phyloP scores from a whole-genome alignment of 768 basidiomycete genomes.

The Russula abietina region DNA sequence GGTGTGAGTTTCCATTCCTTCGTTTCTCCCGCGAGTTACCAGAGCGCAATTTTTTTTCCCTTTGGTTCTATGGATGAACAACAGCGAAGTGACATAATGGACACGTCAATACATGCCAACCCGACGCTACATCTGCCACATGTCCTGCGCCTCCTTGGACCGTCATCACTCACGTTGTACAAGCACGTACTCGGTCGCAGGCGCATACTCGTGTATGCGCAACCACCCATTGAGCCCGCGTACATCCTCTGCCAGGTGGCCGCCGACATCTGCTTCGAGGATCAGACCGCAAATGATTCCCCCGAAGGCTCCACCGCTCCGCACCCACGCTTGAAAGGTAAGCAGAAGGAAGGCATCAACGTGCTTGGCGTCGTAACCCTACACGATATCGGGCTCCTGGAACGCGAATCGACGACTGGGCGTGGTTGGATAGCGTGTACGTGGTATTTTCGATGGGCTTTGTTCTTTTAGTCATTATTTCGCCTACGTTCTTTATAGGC shows the following conservation, averaged over 20 bases:
- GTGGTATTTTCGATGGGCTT: constrained; percentile 24
- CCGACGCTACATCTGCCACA: constrained; percentile 72
- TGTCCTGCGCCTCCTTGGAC: constrained; percentile 69
- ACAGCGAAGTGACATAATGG: not conserved
- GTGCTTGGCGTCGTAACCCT: constrained; percentile 80
- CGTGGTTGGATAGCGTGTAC: constrained; percentile 79
- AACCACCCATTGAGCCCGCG: constrained; percentile 73
- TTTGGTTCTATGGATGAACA: not conserved
- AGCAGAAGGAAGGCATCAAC: constrained; percentile 47
- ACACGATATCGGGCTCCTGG: constrained; percentile 59
- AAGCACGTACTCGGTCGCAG: constrained; percentile 71
- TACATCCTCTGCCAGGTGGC: constrained; percentile 58
- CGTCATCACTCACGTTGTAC: constrained; percentile 70
- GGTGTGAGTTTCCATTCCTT: constrained; percentile 1
- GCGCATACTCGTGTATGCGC: constrained; percentile 73
- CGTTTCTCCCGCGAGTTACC: not conserved
- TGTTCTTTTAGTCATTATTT: not conserved
- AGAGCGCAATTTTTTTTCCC: not conserved
- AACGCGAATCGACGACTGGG: constrained; percentile 50
- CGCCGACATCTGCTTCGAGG: constrained; percentile 58
- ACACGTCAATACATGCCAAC: constrained; percentile 29
- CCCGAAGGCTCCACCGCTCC: constrained; percentile 1
- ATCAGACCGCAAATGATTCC: constrained; percentile 25
- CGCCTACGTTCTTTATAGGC: constrained; percentile 32
- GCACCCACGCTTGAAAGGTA: constrained; percentile 33